Conservation (phyloP, 495 filamentous ascomycete species). For the Tuber umbilicatum region DNA sequence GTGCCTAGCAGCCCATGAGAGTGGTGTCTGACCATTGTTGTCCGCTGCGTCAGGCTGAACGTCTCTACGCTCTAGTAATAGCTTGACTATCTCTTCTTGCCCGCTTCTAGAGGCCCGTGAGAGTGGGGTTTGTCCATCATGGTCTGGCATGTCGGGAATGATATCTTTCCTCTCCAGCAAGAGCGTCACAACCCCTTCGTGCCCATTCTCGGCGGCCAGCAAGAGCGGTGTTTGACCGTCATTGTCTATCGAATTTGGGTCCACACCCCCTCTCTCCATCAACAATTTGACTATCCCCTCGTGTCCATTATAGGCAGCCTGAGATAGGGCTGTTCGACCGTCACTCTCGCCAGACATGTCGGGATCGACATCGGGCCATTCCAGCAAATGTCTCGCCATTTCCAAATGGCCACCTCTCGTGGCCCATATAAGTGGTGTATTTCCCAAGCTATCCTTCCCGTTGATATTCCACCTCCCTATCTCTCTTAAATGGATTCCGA, state of each 20-base stretch:
- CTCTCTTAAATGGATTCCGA: neutral
- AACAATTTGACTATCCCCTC: conserved; percentile 16
- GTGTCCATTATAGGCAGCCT: conserved; percentile 11
- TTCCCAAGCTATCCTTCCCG: neutral
- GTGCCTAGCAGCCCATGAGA: conserved; percentile 8
- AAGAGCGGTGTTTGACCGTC: conserved; percentile 7
- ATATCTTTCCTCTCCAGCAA: conserved; percentile 4
- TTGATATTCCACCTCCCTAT: neutral
- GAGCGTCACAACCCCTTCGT: conserved; percentile 8
- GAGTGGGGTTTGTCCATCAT: conserved; percentile 12
- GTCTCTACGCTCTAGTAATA: conserved; percentile 6
- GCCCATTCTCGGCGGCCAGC: conserved; percentile 3
- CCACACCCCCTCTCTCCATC: neutral
- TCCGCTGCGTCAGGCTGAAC: neutral
- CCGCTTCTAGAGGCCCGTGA: conserved; percentile 7
- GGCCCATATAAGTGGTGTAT: neutral
- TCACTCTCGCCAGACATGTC: neutral
- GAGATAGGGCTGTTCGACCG: conserved; percentile 11
- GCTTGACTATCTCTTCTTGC: conserved; percentile 7
- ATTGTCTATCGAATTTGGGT: neutral
- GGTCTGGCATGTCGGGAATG: neutral
- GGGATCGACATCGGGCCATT: neutral
- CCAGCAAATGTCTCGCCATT: conserved; percentile 4
- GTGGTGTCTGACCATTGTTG: neutral
- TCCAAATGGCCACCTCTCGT: conserved; percentile 4